Evolutionary conservation across 208 protist species (phyloP).

Genomic region (Herpetomonas tarakana): DNA sequence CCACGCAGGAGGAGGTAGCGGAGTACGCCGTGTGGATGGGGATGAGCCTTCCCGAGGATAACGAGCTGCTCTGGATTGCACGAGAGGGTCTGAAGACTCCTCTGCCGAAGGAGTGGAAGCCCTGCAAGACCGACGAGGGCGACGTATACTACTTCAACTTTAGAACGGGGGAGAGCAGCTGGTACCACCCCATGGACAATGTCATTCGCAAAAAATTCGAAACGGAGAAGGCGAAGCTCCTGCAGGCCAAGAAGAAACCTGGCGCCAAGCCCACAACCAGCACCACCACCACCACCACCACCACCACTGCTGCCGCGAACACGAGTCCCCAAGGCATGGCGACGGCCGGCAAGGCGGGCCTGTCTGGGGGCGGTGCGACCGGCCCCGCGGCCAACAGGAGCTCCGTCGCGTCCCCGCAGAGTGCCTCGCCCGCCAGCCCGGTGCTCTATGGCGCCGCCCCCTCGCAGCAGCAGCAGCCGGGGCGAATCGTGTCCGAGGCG

Average conservation of each 20-base stretch:
- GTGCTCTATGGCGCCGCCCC: background rate
- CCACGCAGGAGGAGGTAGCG: constrained; percentile 87
- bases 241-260: constrained; percentile 1
- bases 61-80: constrained; percentile 90
- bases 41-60: constrained; percentile 90
- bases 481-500: constrained; percentile 67
- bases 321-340: background rate
- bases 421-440: background rate
- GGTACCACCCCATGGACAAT: constrained; percentile 95
- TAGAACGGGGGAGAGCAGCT: constrained; percentile 91
- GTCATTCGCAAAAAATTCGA: constrained; percentile 80
- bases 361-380: background rate
- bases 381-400: constrained; percentile 1
- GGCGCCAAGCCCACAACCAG: background rate
- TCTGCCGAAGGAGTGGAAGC: constrained; percentile 94
- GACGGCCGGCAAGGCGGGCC: background rate
- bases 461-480: constrained; percentile 10
- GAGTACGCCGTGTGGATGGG: constrained; percentile 93
- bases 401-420: background rate
- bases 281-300: constrained; percentile 4
- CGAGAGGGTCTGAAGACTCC: constrained; percentile 92
- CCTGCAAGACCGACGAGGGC: constrained; percentile 87
- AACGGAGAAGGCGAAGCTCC: constrained; percentile 58
- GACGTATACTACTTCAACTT: constrained; percentile 98
- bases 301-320: constrained; percentile 1